phyloP scores from a whole-genome alignment of 805 yeast genomes.

The Grigorovia jiainica region DNA sequence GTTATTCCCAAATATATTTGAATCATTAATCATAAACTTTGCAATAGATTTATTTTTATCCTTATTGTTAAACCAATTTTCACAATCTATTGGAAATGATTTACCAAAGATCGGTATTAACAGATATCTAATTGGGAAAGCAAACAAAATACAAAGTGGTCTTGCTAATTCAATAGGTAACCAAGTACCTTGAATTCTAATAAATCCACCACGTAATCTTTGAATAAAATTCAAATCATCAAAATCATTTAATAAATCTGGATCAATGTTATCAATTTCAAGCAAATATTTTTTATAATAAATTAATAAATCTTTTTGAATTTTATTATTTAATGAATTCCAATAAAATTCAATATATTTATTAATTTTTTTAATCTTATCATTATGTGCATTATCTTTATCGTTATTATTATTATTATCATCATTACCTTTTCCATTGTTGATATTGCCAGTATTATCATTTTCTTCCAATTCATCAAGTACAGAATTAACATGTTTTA shows the following conservation, averaged over 20 bases:
- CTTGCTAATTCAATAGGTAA: conserved; percentile 62
- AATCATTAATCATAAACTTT: neutral
- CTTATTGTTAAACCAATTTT: conserved; percentile 4
- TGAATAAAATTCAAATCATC: conserved; percentile 28
- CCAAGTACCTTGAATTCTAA: conserved; percentile 95
- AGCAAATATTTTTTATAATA: neutral
- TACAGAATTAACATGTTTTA: neutral
- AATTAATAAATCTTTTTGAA: neutral
- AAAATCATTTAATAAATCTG: conserved; percentile 8
- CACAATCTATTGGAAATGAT: conserved; percentile 39
- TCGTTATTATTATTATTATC: neutral
- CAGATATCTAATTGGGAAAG: conserved; percentile 67
- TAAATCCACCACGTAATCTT: conserved; percentile 83
- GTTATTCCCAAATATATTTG: neutral
- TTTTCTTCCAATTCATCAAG: neutral
- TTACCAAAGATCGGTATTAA: conserved; percentile 74
- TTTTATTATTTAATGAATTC: neutral
- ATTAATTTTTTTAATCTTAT: neutral
- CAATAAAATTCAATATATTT: conserved; percentile 3
- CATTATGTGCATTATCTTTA: neutral
- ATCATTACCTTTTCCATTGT: neutral
- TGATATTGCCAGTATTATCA: neutral
- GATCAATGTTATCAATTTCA: neutral
- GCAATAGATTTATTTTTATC: neutral
- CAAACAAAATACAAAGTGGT: conserved; percentile 60